Evolutionary conservation across 2,329 filamentous ascomycete genomes (phyloP).

Genomic region (Colletotrichum sp.): DNA sequence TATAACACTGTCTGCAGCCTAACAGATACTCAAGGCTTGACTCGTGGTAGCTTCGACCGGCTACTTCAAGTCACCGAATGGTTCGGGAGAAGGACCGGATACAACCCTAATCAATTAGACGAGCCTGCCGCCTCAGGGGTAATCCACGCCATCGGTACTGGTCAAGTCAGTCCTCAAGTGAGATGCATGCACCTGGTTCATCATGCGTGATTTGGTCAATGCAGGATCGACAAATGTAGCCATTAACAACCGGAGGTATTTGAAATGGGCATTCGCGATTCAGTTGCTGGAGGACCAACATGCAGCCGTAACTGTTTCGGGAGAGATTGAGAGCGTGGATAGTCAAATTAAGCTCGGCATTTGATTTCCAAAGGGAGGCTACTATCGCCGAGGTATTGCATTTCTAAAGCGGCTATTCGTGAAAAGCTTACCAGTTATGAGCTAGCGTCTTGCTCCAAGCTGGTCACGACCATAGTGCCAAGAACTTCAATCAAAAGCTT

Average conservation of each 20-base stretch:
- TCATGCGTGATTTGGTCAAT: background rate
- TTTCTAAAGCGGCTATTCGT: background rate
- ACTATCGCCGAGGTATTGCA: background rate
- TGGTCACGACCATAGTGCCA: background rate
- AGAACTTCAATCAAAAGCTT: background rate
- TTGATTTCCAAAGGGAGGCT: background rate
- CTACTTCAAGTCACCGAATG: accelerated
- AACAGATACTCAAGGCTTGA: background rate
- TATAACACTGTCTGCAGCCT: background rate
- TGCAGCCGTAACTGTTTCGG: accelerated
- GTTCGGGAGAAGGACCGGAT: accelerated
- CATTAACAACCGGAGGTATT: accelerated
- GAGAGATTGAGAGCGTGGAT: background rate
- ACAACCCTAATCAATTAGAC: accelerated
- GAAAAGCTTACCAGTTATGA: background rate
- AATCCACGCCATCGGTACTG: background rate
- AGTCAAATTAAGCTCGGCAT: background rate
- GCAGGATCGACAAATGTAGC: accelerated
- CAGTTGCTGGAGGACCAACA: background rate
- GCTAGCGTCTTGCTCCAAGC: background rate
- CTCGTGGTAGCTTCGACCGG: background rate
- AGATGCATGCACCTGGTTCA: background rate
- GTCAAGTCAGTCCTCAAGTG: accelerated
- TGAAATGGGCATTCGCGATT: background rate
- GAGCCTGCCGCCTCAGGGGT: accelerated